Evolutionary conservation across 2,329 filamentous ascomycete species (phyloP).

Genomic region (Cladosporium sp.): DNA sequence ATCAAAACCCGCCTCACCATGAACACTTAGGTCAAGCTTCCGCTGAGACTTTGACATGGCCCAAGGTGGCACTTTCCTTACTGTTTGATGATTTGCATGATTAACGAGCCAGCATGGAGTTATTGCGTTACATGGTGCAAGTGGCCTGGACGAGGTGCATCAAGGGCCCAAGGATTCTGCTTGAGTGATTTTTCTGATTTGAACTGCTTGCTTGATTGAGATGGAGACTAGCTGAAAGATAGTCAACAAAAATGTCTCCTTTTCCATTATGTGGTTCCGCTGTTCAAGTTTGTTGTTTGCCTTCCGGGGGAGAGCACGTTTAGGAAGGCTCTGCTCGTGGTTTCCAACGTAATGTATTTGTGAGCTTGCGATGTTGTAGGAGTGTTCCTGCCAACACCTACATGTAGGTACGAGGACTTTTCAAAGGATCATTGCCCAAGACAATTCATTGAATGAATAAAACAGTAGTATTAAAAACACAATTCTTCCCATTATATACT

Average conservation of each 20-base stretch:
- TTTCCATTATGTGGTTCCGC: too few species aligned
- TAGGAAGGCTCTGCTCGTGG: too few species aligned
- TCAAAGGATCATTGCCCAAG: too few species aligned
- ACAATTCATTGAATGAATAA: too few species aligned
- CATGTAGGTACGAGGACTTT: too few species aligned
- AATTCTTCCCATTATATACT: too few species aligned
- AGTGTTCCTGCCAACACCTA: too few species aligned
- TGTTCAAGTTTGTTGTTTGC: too few species aligned
- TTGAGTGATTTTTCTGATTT: not conserved
- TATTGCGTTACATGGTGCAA: conserved; percentile 2
- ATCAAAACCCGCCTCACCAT: conserved; percentile 1
- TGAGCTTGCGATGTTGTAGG: too few species aligned
- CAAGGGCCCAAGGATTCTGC: not conserved
- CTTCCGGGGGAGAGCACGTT: too few species aligned
- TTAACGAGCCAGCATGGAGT: conserved; percentile 13
- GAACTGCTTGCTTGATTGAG: not conserved
- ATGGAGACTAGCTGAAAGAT: not conserved
- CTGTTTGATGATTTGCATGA: conserved; percentile 13
- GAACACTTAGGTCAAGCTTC: conserved; percentile 1
- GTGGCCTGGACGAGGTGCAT: not conserved
- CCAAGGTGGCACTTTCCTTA: conserved; percentile 1
- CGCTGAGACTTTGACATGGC: not conserved
- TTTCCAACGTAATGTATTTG: too few species aligned
- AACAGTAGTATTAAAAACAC: too few species aligned
- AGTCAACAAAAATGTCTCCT: not conserved